These are phyloP conservation scores for Botrytis pseudocinerea DNA, from an alignment of 2,329 filamentous ascomycete genomes.

Conservation along the genomic window DNA sequence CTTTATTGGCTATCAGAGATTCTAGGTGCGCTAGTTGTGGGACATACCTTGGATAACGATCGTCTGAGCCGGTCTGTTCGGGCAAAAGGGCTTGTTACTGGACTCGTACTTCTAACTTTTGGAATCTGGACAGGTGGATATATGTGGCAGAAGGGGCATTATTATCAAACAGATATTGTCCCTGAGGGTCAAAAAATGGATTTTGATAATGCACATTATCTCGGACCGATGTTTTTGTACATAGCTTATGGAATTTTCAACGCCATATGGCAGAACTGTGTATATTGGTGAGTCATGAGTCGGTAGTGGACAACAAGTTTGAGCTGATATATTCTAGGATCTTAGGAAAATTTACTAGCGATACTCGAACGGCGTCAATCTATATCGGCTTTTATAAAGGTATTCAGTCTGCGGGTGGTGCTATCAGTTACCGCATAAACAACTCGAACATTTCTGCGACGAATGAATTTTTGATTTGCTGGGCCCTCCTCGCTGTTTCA, in stretches of 20 bases:
- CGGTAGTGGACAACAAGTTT: conserved; percentile 13
- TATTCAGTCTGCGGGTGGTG: conserved; percentile 81
- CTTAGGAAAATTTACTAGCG: conserved; percentile 89
- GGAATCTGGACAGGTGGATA: conserved; percentile 79
- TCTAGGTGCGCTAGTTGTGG: conserved; percentile 69
- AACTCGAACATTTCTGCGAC: conserved; percentile 61
- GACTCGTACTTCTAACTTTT: conserved; percentile 65
- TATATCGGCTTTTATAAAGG: conserved; percentile 86
- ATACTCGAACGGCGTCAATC: conserved; percentile 83
- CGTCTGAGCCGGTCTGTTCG: conserved; percentile 61
- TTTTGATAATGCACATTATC: conserved; percentile 65
- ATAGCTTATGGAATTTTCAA: conserved; percentile 88
- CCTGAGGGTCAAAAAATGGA: conserved; percentile 46
- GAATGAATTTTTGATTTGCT: conserved; percentile 70
- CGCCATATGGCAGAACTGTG: conserved; percentile 81
- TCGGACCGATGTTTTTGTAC: conserved; percentile 82
- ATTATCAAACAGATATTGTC: conserved; percentile 43
- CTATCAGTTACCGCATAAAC: conserved; percentile 71
- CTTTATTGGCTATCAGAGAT: conserved; percentile 79
- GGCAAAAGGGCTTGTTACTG: conserved; percentile 52
- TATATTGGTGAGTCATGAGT: conserved; percentile 68
- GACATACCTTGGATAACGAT: conserved; percentile 65
- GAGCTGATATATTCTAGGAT: conserved; percentile 53
- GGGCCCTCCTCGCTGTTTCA: conserved; percentile 70
- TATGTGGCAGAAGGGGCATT: conserved; percentile 67